A percentile compares a stretch with the other conserved stretches of the same genome.
phyloP scores from a whole-genome alignment of 345 rosid species.

The Isatis tinctoria region DNA sequence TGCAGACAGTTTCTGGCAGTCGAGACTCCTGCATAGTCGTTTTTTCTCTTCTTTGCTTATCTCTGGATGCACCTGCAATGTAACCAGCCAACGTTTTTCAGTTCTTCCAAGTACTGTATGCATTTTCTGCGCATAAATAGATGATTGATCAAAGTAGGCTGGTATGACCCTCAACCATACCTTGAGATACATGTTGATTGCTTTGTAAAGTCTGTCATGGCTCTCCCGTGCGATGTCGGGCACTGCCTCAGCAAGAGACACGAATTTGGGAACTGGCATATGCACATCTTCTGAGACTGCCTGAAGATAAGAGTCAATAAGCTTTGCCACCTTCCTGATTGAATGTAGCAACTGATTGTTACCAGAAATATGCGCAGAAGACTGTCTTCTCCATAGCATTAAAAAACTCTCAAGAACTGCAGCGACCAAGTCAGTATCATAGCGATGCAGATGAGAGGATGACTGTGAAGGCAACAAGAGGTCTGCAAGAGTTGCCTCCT shows the following conservation, averaged over 20 bases:
- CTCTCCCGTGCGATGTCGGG: conserved; percentile 59
- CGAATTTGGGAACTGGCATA: conserved; percentile 53
- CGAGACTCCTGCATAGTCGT: conserved; percentile 67
- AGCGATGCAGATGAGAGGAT: conserved; percentile 38
- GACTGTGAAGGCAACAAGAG: conserved; percentile 59
- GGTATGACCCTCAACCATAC: conserved; percentile 35
- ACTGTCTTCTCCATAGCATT: conserved; percentile 66
- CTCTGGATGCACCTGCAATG: conserved; percentile 78
- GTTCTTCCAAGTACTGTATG: background rate
- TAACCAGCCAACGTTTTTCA: conserved; percentile 1
- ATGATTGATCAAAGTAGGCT: background rate
- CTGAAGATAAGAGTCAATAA: conserved; percentile 76
- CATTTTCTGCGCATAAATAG: background rate
- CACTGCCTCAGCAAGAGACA: conserved; percentile 67
- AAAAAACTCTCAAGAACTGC: conserved; percentile 62
- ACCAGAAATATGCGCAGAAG: conserved; percentile 40
- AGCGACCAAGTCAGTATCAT: conserved; percentile 67
- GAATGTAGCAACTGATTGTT: conserved; percentile 44
- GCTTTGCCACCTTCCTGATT: conserved; percentile 62
- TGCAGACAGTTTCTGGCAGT: conserved; percentile 89
- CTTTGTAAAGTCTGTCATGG: conserved; percentile 88
- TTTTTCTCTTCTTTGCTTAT: conserved; percentile 81
- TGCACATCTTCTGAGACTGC: conserved; percentile 60
- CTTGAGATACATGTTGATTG: conserved; percentile 84
- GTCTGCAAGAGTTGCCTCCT: conserved; percentile 65